Percentiles rank a stretch among this genome's conserved stretches.
Evolutionary conservation across 495 filamentous ascomycete genomes (phyloP).

Genomic region (Penicillium turbatum): DNA sequence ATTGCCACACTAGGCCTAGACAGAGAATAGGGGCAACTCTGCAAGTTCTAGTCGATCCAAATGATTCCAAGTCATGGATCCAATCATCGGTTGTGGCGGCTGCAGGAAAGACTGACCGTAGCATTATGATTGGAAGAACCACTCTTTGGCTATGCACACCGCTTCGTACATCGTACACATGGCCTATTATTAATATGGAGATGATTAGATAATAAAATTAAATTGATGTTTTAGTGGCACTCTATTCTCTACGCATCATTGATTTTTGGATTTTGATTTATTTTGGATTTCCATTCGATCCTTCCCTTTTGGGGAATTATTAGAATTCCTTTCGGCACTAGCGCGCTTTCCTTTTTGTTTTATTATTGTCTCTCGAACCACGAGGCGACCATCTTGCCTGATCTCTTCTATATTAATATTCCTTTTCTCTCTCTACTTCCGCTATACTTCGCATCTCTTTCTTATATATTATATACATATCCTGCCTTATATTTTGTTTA

Average conservation of each 20-base stretch:
- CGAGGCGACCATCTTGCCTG: neutral
- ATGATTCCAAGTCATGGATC: neutral
- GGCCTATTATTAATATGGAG: neutral
- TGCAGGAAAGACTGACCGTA: neutral
- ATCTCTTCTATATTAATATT: constrained; percentile 11
- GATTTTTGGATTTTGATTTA: neutral
- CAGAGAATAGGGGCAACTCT: neutral
- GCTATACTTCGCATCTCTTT: constrained; percentile 13
- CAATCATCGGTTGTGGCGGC: constrained; percentile 9
- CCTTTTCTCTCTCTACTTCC: constrained; percentile 14
- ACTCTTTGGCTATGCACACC: neutral
- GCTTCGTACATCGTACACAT: constrained; percentile 8
- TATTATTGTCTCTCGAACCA: constrained; percentile 8
- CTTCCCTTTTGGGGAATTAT: neutral
- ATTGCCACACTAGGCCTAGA: constrained; percentile 7
- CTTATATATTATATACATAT: constrained; percentile 12
- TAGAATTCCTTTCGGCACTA: neutral
- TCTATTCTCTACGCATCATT: constrained; percentile 1
- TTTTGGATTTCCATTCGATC: neutral
- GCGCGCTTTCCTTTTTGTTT: neutral
- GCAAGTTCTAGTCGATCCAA: constrained; percentile 4
- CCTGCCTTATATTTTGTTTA: neutral
- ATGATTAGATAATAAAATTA: neutral
- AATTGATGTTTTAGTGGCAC: neutral
- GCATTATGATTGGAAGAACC: constrained; percentile 1